Evolutionary conservation across 208 protist genomes (phyloP).

Genomic region (Porcisia hertigi): DNA sequence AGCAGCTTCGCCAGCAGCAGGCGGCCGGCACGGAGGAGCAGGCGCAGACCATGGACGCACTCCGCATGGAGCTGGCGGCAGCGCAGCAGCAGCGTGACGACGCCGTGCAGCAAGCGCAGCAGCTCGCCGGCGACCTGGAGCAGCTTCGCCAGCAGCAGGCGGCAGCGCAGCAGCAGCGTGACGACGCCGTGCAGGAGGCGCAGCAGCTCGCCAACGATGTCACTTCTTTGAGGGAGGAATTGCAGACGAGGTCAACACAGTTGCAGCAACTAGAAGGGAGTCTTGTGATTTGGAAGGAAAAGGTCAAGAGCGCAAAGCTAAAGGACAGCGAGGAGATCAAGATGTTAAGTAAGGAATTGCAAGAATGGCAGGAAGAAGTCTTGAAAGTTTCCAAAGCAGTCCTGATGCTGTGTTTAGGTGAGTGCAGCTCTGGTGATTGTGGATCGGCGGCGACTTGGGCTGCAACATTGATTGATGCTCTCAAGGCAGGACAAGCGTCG

Average conservation of each 20-base stretch:
- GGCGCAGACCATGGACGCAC: constrained; percentile 2
- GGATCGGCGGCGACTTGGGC: background rate
- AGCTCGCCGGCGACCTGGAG: constrained; percentile 6
- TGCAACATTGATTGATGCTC: background rate
- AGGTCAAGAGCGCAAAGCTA: background rate
- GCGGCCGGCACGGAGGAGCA: no score
- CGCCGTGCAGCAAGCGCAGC: constrained; percentile 14
- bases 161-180: background rate
- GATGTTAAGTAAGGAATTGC: background rate
- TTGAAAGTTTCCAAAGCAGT: background rate
- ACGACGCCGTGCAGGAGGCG: constrained; percentile 4
- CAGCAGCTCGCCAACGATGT: background rate
- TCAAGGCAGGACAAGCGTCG: background rate
- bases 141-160: background rate
- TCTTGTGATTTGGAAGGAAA: background rate
- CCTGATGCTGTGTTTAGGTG: background rate
- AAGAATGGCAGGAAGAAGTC: background rate
- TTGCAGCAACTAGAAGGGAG: constrained; percentile 1
- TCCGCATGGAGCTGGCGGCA: constrained; percentile 15
- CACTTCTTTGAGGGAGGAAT: background rate
- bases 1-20: no score
- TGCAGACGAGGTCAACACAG: background rate
- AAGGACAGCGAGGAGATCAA: background rate
- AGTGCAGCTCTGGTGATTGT: no score
- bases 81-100: constrained; percentile 6